Conservation (phyloP, 2,329 filamentous ascomycete genomes). For the Pseudocercospora cruenta region DNA sequence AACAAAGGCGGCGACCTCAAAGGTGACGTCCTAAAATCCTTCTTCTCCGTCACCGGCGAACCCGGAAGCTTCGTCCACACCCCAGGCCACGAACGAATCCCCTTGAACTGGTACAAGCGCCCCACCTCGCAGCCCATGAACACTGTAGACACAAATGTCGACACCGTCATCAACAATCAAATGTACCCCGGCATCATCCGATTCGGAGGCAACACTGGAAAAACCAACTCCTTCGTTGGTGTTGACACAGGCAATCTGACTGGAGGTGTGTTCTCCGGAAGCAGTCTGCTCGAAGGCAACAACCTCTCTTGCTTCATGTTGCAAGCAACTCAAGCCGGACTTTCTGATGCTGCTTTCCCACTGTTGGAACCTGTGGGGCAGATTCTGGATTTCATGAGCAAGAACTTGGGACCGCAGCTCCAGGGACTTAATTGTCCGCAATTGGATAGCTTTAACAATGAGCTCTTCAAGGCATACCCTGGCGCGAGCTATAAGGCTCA, state of each 20-base stretch:
- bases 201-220: constrained; percentile 43
- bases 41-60: constrained; percentile 32
- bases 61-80: constrained; percentile 24
- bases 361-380: constrained; percentile 17
- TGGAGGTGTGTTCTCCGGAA: constrained; percentile 32
- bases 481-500: constrained; percentile 10
- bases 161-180: constrained; percentile 19
- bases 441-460: constrained; percentile 22
- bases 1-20: constrained; percentile 28
- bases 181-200: constrained; percentile 34
- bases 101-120: constrained; percentile 42
- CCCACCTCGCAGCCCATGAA: constrained; percentile 36
- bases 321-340: constrained; percentile 29
- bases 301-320: constrained; percentile 43
- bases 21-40: constrained; percentile 29
- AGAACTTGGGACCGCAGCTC: constrained; percentile 21
- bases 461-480: constrained; percentile 21
- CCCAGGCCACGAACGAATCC: constrained; percentile 39
- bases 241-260: constrained; percentile 43
- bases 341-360: constrained; percentile 33
- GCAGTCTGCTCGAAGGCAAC: constrained; percentile 36
- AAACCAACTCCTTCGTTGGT: constrained; percentile 39
- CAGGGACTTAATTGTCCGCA: constrained; percentile 20
- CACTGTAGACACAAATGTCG: constrained; percentile 28
- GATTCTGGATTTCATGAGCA: constrained; percentile 16